A percentile compares a stretch with the other conserved stretches of the same genome.
Conservation (phyloP, 257 asterid genomes). For the Jaltomata sinuosa region DNA sequence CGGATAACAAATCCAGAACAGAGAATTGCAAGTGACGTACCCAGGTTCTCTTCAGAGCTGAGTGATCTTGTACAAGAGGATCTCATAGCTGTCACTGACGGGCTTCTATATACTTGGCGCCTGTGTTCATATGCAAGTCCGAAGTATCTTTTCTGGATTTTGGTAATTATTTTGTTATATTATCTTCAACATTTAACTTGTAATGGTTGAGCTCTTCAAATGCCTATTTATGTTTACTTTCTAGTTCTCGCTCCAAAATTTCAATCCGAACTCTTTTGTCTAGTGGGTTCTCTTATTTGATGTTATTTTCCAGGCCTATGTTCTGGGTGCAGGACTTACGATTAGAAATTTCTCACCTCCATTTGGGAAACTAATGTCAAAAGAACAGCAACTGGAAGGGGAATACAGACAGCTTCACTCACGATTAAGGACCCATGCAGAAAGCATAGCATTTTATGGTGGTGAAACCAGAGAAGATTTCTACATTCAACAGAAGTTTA, state of each 20-base stretch:
- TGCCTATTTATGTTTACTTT: slow-evolving; percentile 1
- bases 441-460: slow-evolving; percentile 95
- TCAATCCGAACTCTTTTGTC: not conserved
- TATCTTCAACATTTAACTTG: not conserved
- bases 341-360: slow-evolving; percentile 87
- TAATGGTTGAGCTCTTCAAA: not conserved
- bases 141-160: slow-evolving; percentile 86
- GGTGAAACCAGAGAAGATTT: slow-evolving; percentile 93
- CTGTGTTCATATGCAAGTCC: slow-evolving; percentile 99
- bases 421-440: slow-evolving; percentile 95
- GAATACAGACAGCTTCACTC: slow-evolving; percentile 98
- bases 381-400: slow-evolving; percentile 97
- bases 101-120: slow-evolving; percentile 93
- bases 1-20: slow-evolving; percentile 94
- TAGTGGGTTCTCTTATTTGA: slow-evolving; percentile 11
- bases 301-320: slow-evolving; percentile 69
- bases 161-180: slow-evolving; percentile 35
- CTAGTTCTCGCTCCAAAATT: slow-evolving; percentile 1
- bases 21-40: slow-evolving; percentile 97
- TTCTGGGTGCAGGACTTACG: slow-evolving; percentile 85
- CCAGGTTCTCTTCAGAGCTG: slow-evolving; percentile 89
- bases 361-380: slow-evolving; percentile 86
- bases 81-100: slow-evolving; percentile 85
- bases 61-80: slow-evolving; percentile 99
- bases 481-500: slow-evolving; percentile 82